Percentiles rank a stretch among this genome's conserved stretches.
phyloP scores from a whole-genome alignment of 257 asterid species.

The Solanum chilense region DNA sequence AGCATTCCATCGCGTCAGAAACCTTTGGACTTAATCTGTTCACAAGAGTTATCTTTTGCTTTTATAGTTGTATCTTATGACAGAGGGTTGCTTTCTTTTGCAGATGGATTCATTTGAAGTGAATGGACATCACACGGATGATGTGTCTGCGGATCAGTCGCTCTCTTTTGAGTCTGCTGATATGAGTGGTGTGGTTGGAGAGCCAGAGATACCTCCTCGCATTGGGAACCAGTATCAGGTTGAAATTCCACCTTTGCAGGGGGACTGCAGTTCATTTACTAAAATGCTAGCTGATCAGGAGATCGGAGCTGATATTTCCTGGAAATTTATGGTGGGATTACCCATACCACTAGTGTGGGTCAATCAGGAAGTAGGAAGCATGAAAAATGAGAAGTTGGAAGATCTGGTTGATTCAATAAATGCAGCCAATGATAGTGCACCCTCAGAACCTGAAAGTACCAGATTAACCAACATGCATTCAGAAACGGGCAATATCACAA shows the following conservation, averaged over 20 bases:
- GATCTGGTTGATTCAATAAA: neutral
- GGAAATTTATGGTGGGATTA: slow-evolving; percentile 18
- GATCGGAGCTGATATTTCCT: neutral
- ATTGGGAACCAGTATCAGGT: slow-evolving; percentile 56
- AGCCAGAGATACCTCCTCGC: slow-evolving; percentile 40
- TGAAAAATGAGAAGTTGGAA: neutral
- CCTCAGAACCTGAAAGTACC: neutral
- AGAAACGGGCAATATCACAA: slow-evolving; percentile 4
- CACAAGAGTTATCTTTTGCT: neutral
- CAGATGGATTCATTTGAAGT: slow-evolving; percentile 18
- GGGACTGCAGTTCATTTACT: neutral
- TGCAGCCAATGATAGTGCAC: neutral
- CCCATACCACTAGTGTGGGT: slow-evolving; percentile 27
- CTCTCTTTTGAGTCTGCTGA: slow-evolving; percentile 11
- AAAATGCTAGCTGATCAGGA: neutral
- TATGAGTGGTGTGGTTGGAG: slow-evolving; percentile 17
- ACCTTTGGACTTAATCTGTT: neutral
- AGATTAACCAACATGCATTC: neutral
- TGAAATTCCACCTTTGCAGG: slow-evolving; percentile 29
- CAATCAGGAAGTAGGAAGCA: slow-evolving; percentile 1
- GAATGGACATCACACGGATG: slow-evolving; percentile 16
- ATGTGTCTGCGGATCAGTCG: slow-evolving; percentile 11
- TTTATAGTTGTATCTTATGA: neutral
- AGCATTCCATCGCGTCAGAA: neutral
- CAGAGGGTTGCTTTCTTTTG: neutral